Base-by-base conservation (phyloP, 2,329 filamentous ascomycete species). In the Exophiala viscosa region DNA sequence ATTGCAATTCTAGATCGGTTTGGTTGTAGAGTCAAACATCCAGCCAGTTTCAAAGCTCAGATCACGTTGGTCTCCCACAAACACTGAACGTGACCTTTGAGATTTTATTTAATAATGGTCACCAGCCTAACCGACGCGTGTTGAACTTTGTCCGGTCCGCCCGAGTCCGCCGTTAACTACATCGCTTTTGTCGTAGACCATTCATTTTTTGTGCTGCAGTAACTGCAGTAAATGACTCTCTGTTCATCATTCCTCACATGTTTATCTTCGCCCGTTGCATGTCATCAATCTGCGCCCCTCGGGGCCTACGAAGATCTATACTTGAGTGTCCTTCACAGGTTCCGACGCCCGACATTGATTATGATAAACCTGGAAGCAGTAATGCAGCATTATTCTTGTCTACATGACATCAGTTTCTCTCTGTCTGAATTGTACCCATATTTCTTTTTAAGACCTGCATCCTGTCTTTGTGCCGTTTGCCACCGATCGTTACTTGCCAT, bases 121-220 rank as follows among this genome's bases (percentile, higher is more conserved):
- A n/a, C 23, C 23, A 28, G 23, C 23, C 23, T 28, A 28, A 28
- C 23, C 23, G 23, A 28, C 5, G 8, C 23, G 23, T 28, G 23
- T 23, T 23, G 20, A 23, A 23, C 20, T 23, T 23, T 23, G 20
- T 55, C 52, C 52, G 50, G 43, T 54, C 55, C 55, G 51, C 36
- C 51, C 48, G 55, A 54, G 35, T 14, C 34, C 48, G 23, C 23
- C 23, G 23, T 28, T 28, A 7, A 28, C 23, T 4, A 28, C 3
- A 28, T 28, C 23, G 23, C 23, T 2, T 5, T 28, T 28, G 23
- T 28, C 23, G 23, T 28, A 28, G 23, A 28, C 23, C 23, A 5
- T 7, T 28, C 23, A 28, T 28, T 28, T 28, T 28, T 28, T 28
- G 23, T 28, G 23, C 23, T 28, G 23, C 23, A 28, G 8, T 28